Evolutionary conservation across 352 stramenopile species (phyloP), one percentile per base, ranked within the genome.

Genomic region (Phytopythium cucurbitacearum): DNA sequence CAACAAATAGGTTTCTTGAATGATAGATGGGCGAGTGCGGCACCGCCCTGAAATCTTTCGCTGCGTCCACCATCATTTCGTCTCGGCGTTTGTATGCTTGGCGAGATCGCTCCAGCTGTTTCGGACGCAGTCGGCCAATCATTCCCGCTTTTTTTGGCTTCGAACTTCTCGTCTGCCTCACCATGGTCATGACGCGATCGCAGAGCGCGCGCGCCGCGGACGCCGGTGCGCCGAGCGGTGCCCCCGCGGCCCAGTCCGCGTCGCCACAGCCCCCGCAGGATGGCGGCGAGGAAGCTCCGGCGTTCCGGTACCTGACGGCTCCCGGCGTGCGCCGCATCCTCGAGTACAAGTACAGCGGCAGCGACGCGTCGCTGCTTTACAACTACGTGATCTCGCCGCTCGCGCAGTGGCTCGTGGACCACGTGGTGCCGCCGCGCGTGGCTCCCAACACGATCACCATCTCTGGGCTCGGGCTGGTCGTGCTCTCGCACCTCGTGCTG

Each of bases 371-470:
- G 53, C 59, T 92, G 7, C 49, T 93, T 49, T 95, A 95, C 79
- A 93, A 91, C 56, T 57, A 90, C 69, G 59, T 87, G 32, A 80
- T 92, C 64, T 93, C 81, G 46, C 85, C 85, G 6, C 42, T 76
- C 28, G 83, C 80, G 35, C 80, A 94, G 60, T 69, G 67, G 70
- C 80, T 91, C 42, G 85, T 93, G 40, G 76, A 91, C 67, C 54
- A 76, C 47, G 69, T 89, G n/a, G 64, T 91, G 42, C 81, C 85
- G 16, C 67, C 80, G 32, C 75, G 65, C 40, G 65, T 91, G 45
- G 83, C 83, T 35, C 85, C 85, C 21, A 95, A 95, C 59, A 65
- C 82, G 39, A 93, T 95, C 67, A 95, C 83, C 16, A 91, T 91
- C 48, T 76, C 73, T 7, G 85, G 76, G 11, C 67, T 94, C 36